Evolutionary conservation across 495 filamentous ascomycete species (phyloP).

Genomic region (Cetradonia linearis): DNA sequence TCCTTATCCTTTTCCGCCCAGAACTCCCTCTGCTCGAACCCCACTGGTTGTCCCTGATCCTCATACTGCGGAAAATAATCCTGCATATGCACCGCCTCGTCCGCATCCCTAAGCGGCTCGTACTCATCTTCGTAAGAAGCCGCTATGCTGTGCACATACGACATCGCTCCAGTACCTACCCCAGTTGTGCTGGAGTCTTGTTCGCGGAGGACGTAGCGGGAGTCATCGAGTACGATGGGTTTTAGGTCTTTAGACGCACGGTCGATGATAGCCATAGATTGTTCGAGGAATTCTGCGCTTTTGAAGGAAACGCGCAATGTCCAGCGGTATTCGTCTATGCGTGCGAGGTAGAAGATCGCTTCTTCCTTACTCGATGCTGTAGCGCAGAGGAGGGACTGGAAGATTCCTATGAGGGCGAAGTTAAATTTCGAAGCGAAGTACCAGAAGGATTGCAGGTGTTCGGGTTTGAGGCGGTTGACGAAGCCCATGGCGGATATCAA

Average conservation of each 20-base stretch:
- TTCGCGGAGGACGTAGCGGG: neutral
- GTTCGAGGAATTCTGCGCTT: constrained; percentile 40
- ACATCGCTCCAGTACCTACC: neutral
- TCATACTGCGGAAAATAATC: neutral
- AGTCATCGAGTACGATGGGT: neutral
- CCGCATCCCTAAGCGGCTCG: neutral
- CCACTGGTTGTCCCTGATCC: neutral
- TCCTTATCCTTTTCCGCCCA: neutral
- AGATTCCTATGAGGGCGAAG: constrained; percentile 73
- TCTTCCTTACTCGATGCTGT: constrained; percentile 5
- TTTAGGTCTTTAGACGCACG: constrained; percentile 6
- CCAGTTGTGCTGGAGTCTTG: constrained; percentile 1
- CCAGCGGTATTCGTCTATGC: constrained; percentile 17
- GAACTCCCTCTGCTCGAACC: neutral
- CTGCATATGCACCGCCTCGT: neutral
- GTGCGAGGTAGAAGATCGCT: constrained; percentile 1
- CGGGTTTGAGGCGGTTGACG: constrained; percentile 60
- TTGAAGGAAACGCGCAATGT: constrained; percentile 14
- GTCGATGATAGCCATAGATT: constrained; percentile 66
- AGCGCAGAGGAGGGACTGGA: constrained; percentile 40
- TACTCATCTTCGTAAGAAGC: neutral
- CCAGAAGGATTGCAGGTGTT: constrained; percentile 68
- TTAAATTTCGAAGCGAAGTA: constrained; percentile 73
- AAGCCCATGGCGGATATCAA: constrained; percentile 72
- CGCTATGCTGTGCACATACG: constrained; percentile 1